Base-by-base conservation (phyloP, 192 early-diverging fungal species). In the Chytriomyces sp. region DNA sequence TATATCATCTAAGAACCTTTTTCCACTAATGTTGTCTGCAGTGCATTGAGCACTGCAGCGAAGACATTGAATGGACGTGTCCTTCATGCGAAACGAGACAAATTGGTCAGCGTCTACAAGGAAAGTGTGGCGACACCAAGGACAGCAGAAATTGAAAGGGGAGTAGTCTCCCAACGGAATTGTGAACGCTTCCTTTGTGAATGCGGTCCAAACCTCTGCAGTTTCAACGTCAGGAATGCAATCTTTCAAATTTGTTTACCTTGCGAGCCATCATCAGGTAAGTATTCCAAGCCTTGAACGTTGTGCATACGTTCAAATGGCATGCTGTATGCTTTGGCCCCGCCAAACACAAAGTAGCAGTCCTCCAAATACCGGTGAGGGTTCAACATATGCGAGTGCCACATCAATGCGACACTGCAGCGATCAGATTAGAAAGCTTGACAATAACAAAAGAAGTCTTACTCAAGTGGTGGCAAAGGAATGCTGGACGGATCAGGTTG, bases 311-410 rank as follows among this genome's bases (percentile, higher is more conserved):
- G 62, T 40, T 82, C 74, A 26, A 89, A 64, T 5, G 88, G 88
- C 39, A 89, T 78, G 5, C 55, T 39, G 57, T 85, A 86, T 37
- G 79, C 63, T 28, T 75, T 58, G 12, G 79, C 33, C 6, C 67
- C 65, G 32, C 77, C 60, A 59, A 82, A 85, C 25, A 84, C 73
- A 52, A 78, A 81, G 66, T 82, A 77, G 37, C 77, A 78, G 75
- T 90, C 89, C 39, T 90, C 86, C 39, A 85, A 73, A 78, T 90
- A 90, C 22, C 81, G 75, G 31, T 81, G 70, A 0, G 87, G 87
- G 5, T 77, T 77, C 17, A 90, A 72, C 81, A 85, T 81, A 67
- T 90, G 89, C 5, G 71, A 49, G 59, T 86, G 86, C 88, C 88
- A 89, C 72, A 89, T 84, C 59, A 81, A 65, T 0, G 83, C 82